Conservation (phyloP, 345 rosid genomes). For the Arabis alpina region DNA sequence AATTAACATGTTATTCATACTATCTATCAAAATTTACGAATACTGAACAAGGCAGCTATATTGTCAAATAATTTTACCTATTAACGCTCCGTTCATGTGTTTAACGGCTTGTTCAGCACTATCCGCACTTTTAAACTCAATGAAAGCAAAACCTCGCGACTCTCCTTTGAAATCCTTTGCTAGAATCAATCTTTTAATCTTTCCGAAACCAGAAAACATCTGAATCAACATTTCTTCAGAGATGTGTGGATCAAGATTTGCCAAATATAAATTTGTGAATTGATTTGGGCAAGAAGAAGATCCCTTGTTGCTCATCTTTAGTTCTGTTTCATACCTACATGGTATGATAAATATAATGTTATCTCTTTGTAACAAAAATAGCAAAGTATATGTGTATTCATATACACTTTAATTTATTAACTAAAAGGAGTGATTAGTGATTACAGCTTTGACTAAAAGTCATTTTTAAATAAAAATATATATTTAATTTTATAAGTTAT, state of each 20-base stretch:
- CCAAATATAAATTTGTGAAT: slow-evolving; percentile 25
- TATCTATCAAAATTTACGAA: too few relatives aligned
- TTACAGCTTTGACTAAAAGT: slow-evolving; percentile 4
- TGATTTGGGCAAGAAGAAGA: slow-evolving; percentile 22
- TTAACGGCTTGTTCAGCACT: slow-evolving; percentile 27
- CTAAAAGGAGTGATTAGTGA: slow-evolving; percentile 16
- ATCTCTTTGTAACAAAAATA: slow-evolving; percentile 17
- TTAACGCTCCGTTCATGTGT: slow-evolving; percentile 18
- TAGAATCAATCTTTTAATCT: slow-evolving; percentile 11
- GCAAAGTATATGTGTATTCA: slow-evolving; percentile 11
- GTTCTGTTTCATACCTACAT: slow-evolving; percentile 23
- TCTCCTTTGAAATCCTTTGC: slow-evolving; percentile 38
- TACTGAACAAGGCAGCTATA: too few relatives aligned
- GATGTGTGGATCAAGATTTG: slow-evolving; percentile 30
- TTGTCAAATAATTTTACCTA: slow-evolving; percentile 13
- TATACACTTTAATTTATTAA: background rate
- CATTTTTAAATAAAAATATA: background rate
- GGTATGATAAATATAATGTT: slow-evolving; percentile 19
- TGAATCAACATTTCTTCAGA: slow-evolving; percentile 28
- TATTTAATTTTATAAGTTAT: background rate
- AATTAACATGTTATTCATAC: too few relatives aligned
- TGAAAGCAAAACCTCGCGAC: slow-evolving; percentile 39
- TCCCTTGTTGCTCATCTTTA: slow-evolving; percentile 9
- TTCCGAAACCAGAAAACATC: slow-evolving; percentile 26
- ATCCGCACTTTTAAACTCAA: slow-evolving; percentile 26